Evolutionary conservation across 495 filamentous ascomycete species (phyloP), one percentile per base, ranked within the genome.

Genomic region (Hypomontagnella submonticulosa): DNA sequence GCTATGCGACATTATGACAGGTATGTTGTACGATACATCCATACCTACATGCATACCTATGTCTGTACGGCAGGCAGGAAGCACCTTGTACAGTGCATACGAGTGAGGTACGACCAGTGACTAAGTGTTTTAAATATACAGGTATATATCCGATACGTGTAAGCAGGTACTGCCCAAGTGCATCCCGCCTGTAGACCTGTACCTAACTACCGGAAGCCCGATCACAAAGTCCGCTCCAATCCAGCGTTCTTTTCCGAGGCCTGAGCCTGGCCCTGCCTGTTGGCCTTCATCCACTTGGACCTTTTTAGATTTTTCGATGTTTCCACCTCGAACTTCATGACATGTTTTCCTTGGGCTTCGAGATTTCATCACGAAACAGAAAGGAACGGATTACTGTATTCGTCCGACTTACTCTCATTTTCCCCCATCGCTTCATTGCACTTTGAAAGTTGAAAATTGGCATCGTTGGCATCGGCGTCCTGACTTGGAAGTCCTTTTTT

Each of bases 201-300:
- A 37, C 38, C 41, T 50, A 40, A 13, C 44, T 18, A 47, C 54
- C 58, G 64, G 64, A 63, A 67, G 48, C 15, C 46, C 53, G 58
- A 62, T 48, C 23, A 63, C 53, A 57, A 55, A 62, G 36, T 67
- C 64, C 63, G 58, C 58, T 51, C 38, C 60, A 63, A 43, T 57
- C 44, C 38, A 63, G 38, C 4, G 37, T 37, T 37, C 38, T 36
- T 20, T 56, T 47, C 41, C 43, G 33, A 27, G 27, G 27, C 43
- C 50, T 42, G 23, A 27, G 23, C 23, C 23, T 27, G 23, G 23
- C 23, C 23, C 33, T 40, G 37, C 27, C 42, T 13, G 33, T 54
- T 57, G 57, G 40, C 44, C 52, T 64, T 51, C 57, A 10, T 55
- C 20, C 6, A 27, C 6, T 27, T 27, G 41, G 23, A 44, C 48